A percentile compares a stretch with the other conserved stretches of the same genome.
phyloP scores from a whole-genome alignment of 2,329 filamentous ascomycete species.

The Stagonosporopsis vannaccii region DNA sequence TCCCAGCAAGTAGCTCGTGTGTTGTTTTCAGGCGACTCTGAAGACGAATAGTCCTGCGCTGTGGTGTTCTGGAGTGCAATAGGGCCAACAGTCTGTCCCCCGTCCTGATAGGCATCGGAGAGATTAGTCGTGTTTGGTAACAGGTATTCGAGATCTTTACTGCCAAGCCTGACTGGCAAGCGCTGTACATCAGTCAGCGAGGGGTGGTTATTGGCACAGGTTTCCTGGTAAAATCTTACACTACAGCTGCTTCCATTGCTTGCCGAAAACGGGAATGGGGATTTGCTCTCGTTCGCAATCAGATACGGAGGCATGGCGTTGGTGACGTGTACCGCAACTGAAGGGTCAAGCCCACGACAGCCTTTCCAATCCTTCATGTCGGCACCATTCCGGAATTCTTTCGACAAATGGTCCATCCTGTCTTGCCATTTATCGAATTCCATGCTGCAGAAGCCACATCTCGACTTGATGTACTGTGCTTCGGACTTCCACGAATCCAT shows the following conservation, averaged over 20 bases:
- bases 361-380: constrained; percentile 64
- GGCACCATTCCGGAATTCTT: constrained; percentile 62
- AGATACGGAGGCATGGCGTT: constrained; percentile 62
- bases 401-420: constrained; percentile 61
- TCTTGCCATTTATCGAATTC: constrained; percentile 60
- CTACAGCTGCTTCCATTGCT: constrained; percentile 45
- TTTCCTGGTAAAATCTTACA: constrained; percentile 23
- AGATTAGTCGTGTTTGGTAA: constrained; percentile 27
- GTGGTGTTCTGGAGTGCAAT: constrained; percentile 27
- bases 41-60: constrained; percentile 22
- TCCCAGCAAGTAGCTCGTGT: constrained; percentile 57
- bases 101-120: constrained; percentile 28
- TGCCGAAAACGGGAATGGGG: constrained; percentile 58
- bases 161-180: constrained; percentile 22
- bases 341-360: constrained; percentile 60
- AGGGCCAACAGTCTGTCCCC: constrained; percentile 24
- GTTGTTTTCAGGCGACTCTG: constrained; percentile 18
- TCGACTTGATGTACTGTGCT: constrained; percentile 60
- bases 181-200: constrained; percentile 29
- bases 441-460: constrained; percentile 62
- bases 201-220: not conserved
- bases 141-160: constrained; percentile 37
- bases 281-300: constrained; percentile 57
- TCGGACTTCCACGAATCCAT: constrained; percentile 72
- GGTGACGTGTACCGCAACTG: constrained; percentile 57